These are phyloP conservation scores for Harrya chromipes DNA, from an alignment of 768 basidiomycete species.

Conservation along the genomic window DNA sequence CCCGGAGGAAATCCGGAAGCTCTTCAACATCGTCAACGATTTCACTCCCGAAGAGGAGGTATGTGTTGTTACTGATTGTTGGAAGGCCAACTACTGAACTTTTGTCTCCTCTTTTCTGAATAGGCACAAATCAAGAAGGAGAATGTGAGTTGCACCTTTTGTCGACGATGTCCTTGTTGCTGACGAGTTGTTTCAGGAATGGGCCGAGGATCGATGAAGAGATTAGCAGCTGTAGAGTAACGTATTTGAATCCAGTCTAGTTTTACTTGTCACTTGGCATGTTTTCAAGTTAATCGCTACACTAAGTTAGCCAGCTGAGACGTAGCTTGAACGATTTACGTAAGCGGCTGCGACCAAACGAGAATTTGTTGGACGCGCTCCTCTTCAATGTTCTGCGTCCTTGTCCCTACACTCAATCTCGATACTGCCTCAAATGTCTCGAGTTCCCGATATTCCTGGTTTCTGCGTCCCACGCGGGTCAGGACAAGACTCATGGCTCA, in stretches of 20 bases:
- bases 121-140: conserved; percentile 99
- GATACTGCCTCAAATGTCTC: conserved; percentile 37
- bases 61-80: conserved; percentile 14
- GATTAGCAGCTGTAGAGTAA: conserved; percentile 23
- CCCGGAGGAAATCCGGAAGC: conserved; percentile 97
- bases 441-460: conserved; percentile 73
- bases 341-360: conserved; percentile 12
- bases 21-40: conserved; percentile 97
- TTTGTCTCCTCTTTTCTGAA: conserved; percentile 5
- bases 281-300: conserved; percentile 19
- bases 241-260: conserved; percentile 22
- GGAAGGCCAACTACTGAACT: conserved; percentile 3
- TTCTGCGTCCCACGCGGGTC: conserved; percentile 49
- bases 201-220: conserved; percentile 85
- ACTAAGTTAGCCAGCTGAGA: conserved; percentile 5
- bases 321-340: conserved; percentile 7
- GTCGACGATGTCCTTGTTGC: conserved; percentile 11
- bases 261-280: conserved; percentile 16
- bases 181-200: conserved; percentile 56
- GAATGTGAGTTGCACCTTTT: conserved; percentile 61
- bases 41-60: conserved; percentile 99
- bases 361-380: background rate
- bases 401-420: background rate
- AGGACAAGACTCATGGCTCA: conserved; percentile 65
- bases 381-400: no score